These are phyloP conservation scores for Diaporthe sp. DNA, from an alignment of 2,329 filamentous ascomycete genomes.

Conservation along the genomic window DNA sequence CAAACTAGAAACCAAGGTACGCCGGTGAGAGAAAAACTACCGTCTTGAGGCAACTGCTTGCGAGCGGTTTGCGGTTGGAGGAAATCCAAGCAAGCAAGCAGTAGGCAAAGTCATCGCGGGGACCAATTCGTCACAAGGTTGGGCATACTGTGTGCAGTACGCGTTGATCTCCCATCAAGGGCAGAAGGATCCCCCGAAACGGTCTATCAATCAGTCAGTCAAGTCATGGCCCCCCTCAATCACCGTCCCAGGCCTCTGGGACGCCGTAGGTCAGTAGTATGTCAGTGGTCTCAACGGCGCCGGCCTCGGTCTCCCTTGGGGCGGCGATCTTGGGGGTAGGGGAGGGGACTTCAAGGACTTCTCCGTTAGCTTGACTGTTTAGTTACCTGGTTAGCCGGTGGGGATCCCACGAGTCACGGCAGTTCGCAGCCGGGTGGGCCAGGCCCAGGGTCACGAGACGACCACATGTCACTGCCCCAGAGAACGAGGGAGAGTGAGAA, in stretches of 20 bases:
- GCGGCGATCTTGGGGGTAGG: neutral
- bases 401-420: conserved; percentile 28
- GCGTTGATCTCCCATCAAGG: neutral
- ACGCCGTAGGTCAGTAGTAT: neutral
- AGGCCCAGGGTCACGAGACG: conserved; percentile 2
- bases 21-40: neutral
- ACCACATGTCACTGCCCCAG: conserved; percentile 5
- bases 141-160: neutral
- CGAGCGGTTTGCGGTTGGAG: neutral
- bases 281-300: conserved; percentile 16
- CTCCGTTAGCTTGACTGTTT: conserved; percentile 6
- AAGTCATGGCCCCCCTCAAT: neutral
- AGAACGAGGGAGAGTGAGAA: no score
- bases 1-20: neutral
- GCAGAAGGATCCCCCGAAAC: neutral
- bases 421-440: conserved; percentile 19
- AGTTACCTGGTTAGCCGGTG: conserved; percentile 19
- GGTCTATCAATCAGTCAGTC: conserved; percentile 9
- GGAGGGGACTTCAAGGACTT: neutral
- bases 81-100: neutral
- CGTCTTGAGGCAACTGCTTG: conserved; percentile 1
- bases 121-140: neutral
- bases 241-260: conserved; percentile 8
- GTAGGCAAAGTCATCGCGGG: neutral
- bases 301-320: conserved; percentile 14